These are phyloP conservation scores for Cyclotella cryptica DNA, from an alignment of 108 stramenopile species.

Conservation along the genomic window DNA sequence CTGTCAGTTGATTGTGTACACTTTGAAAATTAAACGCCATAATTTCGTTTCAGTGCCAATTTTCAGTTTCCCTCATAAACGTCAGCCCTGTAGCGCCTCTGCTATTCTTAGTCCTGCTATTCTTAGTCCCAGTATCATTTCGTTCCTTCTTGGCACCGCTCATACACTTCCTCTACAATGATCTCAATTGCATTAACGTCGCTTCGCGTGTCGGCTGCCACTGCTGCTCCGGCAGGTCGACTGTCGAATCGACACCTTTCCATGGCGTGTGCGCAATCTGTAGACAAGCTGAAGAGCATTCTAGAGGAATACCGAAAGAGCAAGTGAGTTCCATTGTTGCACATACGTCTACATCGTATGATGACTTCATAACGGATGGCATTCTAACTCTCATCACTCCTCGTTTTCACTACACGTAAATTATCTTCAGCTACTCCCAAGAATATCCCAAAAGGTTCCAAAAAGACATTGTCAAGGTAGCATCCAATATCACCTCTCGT, in stretches of 20 bases:
- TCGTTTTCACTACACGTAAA: not conserved
- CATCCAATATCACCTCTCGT: conserved; percentile 22
- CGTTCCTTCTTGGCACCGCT: not conserved
- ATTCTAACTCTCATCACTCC: too few species aligned
- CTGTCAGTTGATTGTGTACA: not conserved
- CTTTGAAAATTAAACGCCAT: not conserved
- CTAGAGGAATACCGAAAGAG: conserved; percentile 59
- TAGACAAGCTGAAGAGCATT: conserved; percentile 49
- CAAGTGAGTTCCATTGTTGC: conserved; percentile 57
- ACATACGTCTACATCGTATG: too few species aligned
- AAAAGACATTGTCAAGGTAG: conserved; percentile 64
- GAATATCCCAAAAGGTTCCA: conserved; percentile 62
- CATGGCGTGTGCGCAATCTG: conserved; percentile 25
- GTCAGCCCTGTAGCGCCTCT: too few species aligned
- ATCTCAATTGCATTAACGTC: conserved; percentile 15
- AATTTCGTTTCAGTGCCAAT: too few species aligned
- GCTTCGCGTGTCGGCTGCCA: conserved; percentile 12
- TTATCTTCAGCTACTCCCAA: conserved; percentile 53
- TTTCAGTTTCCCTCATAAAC: too few species aligned
- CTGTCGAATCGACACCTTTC: conserved; percentile 13
- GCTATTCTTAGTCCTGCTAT: not conserved
- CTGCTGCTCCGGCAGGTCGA: not conserved
- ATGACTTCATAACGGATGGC: too few species aligned
- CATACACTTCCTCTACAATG: not conserved
- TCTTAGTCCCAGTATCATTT: not conserved